These are phyloP conservation scores for Yamadazyma paraphyllophila DNA, from an alignment of 805 yeast genomes.

Conservation along the genomic window DNA sequence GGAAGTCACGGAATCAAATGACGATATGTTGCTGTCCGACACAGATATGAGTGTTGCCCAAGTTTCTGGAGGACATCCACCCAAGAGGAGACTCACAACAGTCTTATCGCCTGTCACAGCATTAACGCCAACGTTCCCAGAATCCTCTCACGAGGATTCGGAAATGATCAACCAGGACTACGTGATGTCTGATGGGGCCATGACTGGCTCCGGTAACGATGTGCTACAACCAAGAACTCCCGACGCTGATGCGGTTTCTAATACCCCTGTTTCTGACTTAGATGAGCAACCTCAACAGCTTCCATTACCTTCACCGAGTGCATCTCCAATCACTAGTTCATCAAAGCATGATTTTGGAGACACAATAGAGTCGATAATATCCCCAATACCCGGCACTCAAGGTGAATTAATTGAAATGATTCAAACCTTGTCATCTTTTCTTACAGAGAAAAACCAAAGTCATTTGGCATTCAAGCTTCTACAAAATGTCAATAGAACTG, in stretches of 20 bases:
- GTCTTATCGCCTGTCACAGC: constrained; percentile 14
- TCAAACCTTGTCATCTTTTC: constrained; percentile 28
- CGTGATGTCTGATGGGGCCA: not conserved
- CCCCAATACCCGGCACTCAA: constrained; percentile 30
- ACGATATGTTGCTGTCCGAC: constrained; percentile 35
- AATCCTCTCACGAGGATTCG: not conserved
- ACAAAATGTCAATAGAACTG: constrained; percentile 55
- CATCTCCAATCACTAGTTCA: constrained; percentile 24
- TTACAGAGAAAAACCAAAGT: constrained; percentile 47
- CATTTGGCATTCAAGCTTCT: constrained; percentile 55
- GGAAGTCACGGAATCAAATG: constrained; percentile 8
- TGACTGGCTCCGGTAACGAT: not conserved
- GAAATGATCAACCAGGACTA: not conserved
- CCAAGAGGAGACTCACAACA: constrained; percentile 35
- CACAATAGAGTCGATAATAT: constrained; percentile 17
- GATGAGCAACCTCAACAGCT: constrained; percentile 44
- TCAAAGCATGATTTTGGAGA: constrained; percentile 13
- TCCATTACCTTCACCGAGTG: constrained; percentile 65
- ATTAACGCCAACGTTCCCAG: constrained; percentile 8
- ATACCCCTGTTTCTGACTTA: constrained; percentile 35
- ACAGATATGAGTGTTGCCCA: constrained; percentile 21
- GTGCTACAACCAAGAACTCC: constrained; percentile 5
- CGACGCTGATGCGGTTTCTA: constrained; percentile 18
- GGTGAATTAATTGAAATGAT: constrained; percentile 41
- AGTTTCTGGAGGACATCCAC: constrained; percentile 26